A percentile compares a stretch with the other conserved stretches of the same genome.
Conservation (phyloP, 2,329 filamentous ascomycete species). For the Chaetomium olivaceum region DNA sequence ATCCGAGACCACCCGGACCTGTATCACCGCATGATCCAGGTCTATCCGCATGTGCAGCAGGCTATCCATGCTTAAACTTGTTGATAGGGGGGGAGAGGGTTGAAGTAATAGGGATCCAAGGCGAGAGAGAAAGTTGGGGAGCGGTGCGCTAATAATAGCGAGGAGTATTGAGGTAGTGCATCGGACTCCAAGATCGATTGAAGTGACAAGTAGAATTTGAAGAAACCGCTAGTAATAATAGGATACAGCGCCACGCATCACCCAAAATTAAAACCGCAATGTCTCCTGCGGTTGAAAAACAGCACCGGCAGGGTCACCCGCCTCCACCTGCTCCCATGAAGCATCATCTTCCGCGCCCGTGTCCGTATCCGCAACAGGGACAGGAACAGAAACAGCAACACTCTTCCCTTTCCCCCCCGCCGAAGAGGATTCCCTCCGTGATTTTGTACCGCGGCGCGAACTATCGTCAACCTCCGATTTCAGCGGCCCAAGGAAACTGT, state of each 20-base stretch:
- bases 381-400: background rate
- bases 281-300: background rate
- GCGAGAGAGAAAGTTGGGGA: no score
- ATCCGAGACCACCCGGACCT: slow-evolving; percentile 79
- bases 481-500: background rate
- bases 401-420: background rate
- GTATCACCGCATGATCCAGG: slow-evolving; percentile 73
- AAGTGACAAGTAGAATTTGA: background rate
- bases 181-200: background rate
- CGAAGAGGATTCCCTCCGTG: background rate
- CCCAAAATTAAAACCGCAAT: background rate
- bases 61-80: slow-evolving; percentile 63
- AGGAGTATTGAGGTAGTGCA: background rate
- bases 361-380: background rate
- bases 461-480: background rate
- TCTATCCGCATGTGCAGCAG: slow-evolving; percentile 82
- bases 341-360: background rate
- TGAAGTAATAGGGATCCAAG: background rate
- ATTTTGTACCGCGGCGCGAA: background rate
- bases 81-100: background rate
- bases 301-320: background rate
- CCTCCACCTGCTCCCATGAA: background rate
- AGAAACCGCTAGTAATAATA: background rate
- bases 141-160: background rate
- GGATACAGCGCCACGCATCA: background rate